Base-by-base conservation (phyloP, 176 grass and related monocot species). In the Tillandsia leiboldiana region DNA sequence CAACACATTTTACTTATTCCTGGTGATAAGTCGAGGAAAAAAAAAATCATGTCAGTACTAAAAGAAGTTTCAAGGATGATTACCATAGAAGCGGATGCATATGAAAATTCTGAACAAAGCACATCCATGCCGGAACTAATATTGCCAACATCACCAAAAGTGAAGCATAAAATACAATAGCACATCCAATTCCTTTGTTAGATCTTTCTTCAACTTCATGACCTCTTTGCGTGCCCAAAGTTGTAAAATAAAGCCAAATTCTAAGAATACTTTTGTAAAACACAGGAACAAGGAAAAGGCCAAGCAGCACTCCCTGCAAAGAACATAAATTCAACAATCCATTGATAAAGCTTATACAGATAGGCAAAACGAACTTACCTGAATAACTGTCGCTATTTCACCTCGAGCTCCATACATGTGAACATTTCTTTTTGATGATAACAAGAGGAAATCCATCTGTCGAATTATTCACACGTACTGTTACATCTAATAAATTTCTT, bases 11-110 rank as follows among this genome's bases (percentile, higher is more conserved):
- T 18, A 18, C 22, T n/a, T 23, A 61, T 23, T 61, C 56, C 56
- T 9, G 7, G 4, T 61, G n/a, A 23, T 10, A 61, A 33, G 5
- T 42, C 7, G 33, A 42, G 33, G 33, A 29, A 9, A 8, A 66
- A 66, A 66, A 15, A 14, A 8, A 2, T 66, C 42, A 48, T 42
- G 0, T 26, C 23, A 24, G 1, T 66, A 14, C 14, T 66, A 28
- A 48, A 66, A 26, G 48, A 70, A 52, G 18, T 12, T 47, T 27
- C 12, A 66, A 63, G 20, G 11, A 79, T 75, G 7, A 82, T 86
- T 81, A 93, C 94, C 94, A 99, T 51, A 83, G 42, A 72, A 99
- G 71, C 1, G 89, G 89, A 76, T 99, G 89, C 62, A 83, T 63
- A 73, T 81, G 51, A 48, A 90, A 86, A 73, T 82, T 79, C 74